Conservation (phyloP, 2,329 filamentous ascomycete genomes). For the Phialocephala subalpina region DNA sequence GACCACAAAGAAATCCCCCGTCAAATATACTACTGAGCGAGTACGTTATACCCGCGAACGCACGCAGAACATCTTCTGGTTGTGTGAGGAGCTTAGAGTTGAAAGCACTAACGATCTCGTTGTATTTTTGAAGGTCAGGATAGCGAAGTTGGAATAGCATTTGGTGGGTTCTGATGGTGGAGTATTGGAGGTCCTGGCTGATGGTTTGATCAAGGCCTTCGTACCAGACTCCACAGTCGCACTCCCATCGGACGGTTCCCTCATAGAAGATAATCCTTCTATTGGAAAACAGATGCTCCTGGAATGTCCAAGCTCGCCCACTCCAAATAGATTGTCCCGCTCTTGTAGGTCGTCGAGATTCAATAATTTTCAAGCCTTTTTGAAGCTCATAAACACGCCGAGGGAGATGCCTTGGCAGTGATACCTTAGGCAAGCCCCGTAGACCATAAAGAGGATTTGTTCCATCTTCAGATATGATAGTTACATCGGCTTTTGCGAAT, state of each 20-base stretch:
- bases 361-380: background rate
- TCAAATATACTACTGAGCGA: too few species aligned
- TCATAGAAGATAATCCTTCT: background rate
- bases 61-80: too few species aligned
- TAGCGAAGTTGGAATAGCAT: too few species aligned
- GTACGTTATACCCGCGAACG: too few species aligned
- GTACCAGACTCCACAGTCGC: background rate
- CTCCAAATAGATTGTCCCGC: background rate
- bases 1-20: too few species aligned
- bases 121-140: too few species aligned
- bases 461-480: background rate
- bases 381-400: background rate
- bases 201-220: background rate
- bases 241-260: background rate
- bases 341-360: background rate
- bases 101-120: too few species aligned
- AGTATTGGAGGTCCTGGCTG: too few species aligned
- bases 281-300: background rate
- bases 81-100: too few species aligned
- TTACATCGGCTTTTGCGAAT: background rate
- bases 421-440: background rate
- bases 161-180: too few species aligned
- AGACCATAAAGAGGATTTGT: background rate
- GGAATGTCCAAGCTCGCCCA: background rate
- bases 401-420: background rate